Evolutionary conservation across 2,329 filamentous ascomycete species (phyloP).

Genomic region (Esteya vermicola): DNA sequence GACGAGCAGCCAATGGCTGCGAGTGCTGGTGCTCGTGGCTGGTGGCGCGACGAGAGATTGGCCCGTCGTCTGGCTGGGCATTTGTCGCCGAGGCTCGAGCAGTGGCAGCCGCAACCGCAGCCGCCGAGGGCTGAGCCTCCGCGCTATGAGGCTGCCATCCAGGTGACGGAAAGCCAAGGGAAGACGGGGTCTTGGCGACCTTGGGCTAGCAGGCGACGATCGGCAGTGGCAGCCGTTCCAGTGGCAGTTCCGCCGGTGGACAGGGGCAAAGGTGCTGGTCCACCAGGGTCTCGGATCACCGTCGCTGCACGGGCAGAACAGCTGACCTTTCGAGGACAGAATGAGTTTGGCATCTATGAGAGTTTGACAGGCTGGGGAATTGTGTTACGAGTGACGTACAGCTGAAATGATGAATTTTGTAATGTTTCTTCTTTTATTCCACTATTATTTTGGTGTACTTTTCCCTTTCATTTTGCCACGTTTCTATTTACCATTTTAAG

Average conservation of each 20-base stretch:
- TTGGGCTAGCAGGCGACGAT: conserved; percentile 12
- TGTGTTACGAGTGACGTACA: conserved; percentile 22
- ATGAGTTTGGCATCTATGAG: conserved; percentile 37
- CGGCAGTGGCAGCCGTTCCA: conserved; percentile 1
- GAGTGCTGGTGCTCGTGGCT: conserved; percentile 12
- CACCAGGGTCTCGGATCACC: no score
- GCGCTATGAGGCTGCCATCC: no score
- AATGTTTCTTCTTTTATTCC: no score
- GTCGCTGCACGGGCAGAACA: conserved; percentile 29
- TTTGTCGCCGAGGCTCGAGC: no score
- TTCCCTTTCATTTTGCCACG: no score
- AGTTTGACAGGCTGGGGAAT: conserved; percentile 34
- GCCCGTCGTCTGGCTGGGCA: conserved; percentile 28
- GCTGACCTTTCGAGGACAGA: conserved; percentile 35
- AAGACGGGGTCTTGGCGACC: conserved; percentile 15
- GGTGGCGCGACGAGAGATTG: conserved; percentile 33
- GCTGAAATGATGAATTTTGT: not conserved
- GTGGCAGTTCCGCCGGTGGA: no score
- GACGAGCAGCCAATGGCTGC: conserved; percentile 6
- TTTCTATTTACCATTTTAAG: no score
- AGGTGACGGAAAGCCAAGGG: no score
- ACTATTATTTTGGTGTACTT: no score
- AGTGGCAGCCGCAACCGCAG: no score
- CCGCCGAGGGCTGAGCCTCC: no score
- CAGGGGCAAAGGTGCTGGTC: no score